Conservation (phyloP, 176 grass and related monocot species). For the Otatea glauca region DNA sequence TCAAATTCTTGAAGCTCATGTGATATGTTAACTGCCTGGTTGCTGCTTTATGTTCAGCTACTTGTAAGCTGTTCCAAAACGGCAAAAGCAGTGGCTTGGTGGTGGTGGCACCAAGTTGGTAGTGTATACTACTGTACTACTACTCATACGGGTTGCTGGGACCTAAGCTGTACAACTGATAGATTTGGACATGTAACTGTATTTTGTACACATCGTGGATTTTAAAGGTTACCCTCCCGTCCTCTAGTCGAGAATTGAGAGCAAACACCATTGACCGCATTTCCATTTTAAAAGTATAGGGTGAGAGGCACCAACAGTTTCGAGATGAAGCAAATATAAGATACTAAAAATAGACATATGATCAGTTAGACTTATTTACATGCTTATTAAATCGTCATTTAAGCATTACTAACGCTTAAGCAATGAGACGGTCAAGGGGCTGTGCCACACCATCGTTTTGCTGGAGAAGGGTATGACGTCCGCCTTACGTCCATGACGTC, state of each 20-base stretch:
- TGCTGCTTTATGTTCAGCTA: slow-evolving; percentile 8
- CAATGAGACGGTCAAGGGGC: no score
- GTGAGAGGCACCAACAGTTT: slow-evolving; percentile 7
- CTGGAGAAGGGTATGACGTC: no score
- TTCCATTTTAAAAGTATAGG: slow-evolving; percentile 1
- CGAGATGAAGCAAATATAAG: neutral
- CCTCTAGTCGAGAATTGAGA: slow-evolving; percentile 6
- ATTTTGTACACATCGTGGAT: slow-evolving; percentile 35
- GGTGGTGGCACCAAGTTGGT: neutral
- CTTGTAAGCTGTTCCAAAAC: neutral
- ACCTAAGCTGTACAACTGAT: slow-evolving; percentile 9
- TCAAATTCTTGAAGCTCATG: neutral
- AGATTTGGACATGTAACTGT: slow-evolving; percentile 44
- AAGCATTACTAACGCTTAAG: no score
- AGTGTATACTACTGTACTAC: neutral
- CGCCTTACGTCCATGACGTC: no score
- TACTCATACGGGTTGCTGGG: neutral
- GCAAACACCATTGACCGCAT: neutral
- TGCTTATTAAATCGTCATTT: no score
- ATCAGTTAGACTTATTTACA: neutral
- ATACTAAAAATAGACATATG: slow-evolving; percentile 10
- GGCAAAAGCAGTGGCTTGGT: slow-evolving; percentile 11
- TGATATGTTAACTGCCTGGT: neutral
- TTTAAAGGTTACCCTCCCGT: slow-evolving; percentile 12
- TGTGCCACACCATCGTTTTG: no score